Percentiles rank a stretch among this genome's conserved stretches.
These are phyloP conservation scores for Arctostaphylos glauca DNA, from an alignment of 148 eudicot species.

Conservation along the genomic window DNA sequence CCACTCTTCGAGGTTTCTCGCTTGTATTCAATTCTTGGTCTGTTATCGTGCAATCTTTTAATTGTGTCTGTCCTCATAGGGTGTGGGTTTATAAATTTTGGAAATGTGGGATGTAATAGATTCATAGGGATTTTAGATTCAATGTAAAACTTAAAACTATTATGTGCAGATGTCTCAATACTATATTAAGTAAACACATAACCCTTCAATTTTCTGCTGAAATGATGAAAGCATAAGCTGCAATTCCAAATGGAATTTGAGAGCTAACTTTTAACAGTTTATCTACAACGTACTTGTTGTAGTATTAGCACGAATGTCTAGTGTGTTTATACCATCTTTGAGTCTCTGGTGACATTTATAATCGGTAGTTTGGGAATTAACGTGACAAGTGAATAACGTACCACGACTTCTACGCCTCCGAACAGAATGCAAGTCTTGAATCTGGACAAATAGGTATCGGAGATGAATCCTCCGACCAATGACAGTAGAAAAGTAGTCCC, in stretches of 20 bases:
- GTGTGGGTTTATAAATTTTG: too few species aligned
- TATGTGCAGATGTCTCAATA: too few species aligned
- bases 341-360: background rate
- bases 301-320: background rate
- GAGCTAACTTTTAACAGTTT: background rate
- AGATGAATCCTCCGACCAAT: constrained; percentile 45
- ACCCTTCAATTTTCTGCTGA: background rate
- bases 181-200: too few species aligned
- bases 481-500: constrained; percentile 43
- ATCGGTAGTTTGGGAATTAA: background rate
- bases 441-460: constrained; percentile 53
- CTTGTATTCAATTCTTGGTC: too few species aligned
- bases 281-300: background rate
- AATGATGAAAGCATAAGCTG: background rate
- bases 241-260: background rate
- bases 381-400: background rate
- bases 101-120: too few species aligned
- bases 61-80: too few species aligned
- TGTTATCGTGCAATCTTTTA: too few species aligned
- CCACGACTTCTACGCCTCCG: constrained; percentile 43
- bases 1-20: too few species aligned
- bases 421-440: constrained; percentile 46
- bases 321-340: background rate
- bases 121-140: too few species aligned
- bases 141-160: too few species aligned